Percentiles rank a stretch among this genome's conserved stretches.
Evolutionary conservation across 768 basidiomycete species (phyloP).

Genomic region (Pholiota molesta): DNA sequence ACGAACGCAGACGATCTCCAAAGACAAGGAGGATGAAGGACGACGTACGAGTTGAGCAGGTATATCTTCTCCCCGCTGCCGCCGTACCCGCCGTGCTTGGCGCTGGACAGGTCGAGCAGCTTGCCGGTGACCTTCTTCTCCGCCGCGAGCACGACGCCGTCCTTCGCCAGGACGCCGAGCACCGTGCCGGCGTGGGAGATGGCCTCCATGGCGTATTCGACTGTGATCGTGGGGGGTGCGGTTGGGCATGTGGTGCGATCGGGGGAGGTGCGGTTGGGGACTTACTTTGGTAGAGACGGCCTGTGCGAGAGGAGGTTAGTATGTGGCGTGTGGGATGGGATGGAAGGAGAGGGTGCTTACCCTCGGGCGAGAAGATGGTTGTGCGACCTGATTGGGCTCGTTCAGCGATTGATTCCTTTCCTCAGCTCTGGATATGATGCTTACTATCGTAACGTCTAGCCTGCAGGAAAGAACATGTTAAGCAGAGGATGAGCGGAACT

Average conservation of each 20-base stretch:
- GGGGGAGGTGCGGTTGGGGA: constrained; percentile 10
- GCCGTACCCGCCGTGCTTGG: constrained; percentile 88
- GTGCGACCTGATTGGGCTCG: constrained; percentile 69
- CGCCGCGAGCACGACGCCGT: constrained; percentile 89
- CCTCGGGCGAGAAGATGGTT: constrained; percentile 99
- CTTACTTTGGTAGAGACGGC: constrained; percentile 95
- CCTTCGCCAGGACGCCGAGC: constrained; percentile 87
- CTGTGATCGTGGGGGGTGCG: constrained; percentile 39
- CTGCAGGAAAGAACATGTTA: too few species aligned
- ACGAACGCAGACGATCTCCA: too few species aligned
- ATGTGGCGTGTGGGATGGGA: constrained; percentile 12
- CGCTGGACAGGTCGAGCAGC: constrained; percentile 86
- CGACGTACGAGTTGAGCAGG: constrained; percentile 82
- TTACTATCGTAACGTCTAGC: constrained; percentile 95
- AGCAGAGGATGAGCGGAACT: too few species aligned
- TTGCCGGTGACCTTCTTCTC: constrained; percentile 99
- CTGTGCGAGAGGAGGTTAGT: constrained; percentile 41
- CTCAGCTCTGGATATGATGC: constrained; percentile 29
- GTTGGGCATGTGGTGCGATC: background rate
- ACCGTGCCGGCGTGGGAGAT: constrained; percentile 96
- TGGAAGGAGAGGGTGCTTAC: constrained; percentile 37
- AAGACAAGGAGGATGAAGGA: background rate
- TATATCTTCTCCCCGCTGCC: constrained; percentile 99
- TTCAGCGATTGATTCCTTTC: constrained; percentile 10
- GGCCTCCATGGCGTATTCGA: constrained; percentile 99